Percentiles rank a stretch among this genome's conserved stretches.
These are phyloP conservation scores for Verbena officinalis DNA, from an alignment of 257 asterid species.

Conservation along the genomic window DNA sequence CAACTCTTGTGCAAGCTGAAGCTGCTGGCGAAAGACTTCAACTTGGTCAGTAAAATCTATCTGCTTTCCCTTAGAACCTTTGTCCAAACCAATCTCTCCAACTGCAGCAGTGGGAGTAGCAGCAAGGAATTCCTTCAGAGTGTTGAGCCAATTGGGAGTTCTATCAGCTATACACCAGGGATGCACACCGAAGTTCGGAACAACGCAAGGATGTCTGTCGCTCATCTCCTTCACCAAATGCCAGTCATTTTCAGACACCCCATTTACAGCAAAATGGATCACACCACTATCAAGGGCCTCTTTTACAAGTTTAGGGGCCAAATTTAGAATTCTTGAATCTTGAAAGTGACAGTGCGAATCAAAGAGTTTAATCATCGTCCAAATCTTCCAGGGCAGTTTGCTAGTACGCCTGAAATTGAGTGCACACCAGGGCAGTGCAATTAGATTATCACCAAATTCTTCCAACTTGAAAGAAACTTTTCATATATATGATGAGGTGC, in stretches of 20 bases:
- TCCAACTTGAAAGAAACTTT: no score
- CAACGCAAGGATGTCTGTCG: slow-evolving; percentile 55
- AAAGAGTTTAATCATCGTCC: slow-evolving; percentile 61
- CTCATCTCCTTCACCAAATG: slow-evolving; percentile 84
- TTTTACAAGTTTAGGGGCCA: slow-evolving; percentile 60
- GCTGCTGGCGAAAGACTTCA: slow-evolving; percentile 74
- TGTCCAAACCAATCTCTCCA: slow-evolving; percentile 96
- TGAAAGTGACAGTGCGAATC: slow-evolving; percentile 97
- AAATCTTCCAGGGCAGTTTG: slow-evolving; percentile 11
- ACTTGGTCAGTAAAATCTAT: slow-evolving; percentile 77
- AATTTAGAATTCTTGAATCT: slow-evolving; percentile 63
- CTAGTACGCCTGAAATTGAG: no score
- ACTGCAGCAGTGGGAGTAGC: slow-evolving; percentile 83
- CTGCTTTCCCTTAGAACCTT: slow-evolving; percentile 70
- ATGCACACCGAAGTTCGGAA: slow-evolving; percentile 89
- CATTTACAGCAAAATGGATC: slow-evolving; percentile 81
- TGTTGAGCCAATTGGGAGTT: slow-evolving; percentile 69
- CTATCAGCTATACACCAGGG: slow-evolving; percentile 81
- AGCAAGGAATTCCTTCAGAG: slow-evolving; percentile 59
- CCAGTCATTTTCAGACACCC: slow-evolving; percentile 91
- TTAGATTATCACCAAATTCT: no score
- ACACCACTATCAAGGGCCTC: slow-evolving; percentile 73
- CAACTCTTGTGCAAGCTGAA: slow-evolving; percentile 80
- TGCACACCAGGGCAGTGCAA: no score
- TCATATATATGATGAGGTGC: no score